Evolutionary conservation across 1,284 basidiomycete species (phyloP), one percentile per base, ranked within the genome.

Genomic region (Malassezia yamatoensis): DNA sequence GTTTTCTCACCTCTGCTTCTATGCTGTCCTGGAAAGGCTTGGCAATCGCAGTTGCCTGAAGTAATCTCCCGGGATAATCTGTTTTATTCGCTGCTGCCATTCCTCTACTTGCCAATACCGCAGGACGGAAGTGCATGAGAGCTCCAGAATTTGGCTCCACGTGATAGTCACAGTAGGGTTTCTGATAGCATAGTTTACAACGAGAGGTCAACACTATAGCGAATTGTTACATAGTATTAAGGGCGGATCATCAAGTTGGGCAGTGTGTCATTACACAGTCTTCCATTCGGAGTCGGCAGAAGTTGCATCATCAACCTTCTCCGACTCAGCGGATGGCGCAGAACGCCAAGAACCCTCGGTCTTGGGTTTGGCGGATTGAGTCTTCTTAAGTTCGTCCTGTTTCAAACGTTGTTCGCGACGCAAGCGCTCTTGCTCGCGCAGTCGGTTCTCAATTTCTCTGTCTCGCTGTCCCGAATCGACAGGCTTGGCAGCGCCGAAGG

Each of bases 401-500:
- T 67, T 64, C 46, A 54, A 60, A 8, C 59, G 39, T 21, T 66
- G 58, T 49, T 69, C 63, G 44, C 70, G 66, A 34, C 60, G 53
- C 58, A 65, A 56, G 57, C 65, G 66, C 37, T 70, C 67, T 21
- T 61, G 52, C 48, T 65, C 59, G n/a, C 55, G 51, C 33, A 74
- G 60, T 54, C 63, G 63, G 48, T 85, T 81, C 29, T 81, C 75
- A 10, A 88, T 83, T 70, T 83, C 86, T 50, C 81, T 82, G 71
- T 96, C 90, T 53, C 83, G 83, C 2, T 81, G 79, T 18, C 84
- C 79, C 8, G 86, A 83, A 75, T 96, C 89, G 34, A 96, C 85
- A 12, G 91, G 90, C 68, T 87, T 89, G 39, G 93, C 93, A 49
- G 81, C 80, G 54, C 93, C 93, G 73, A 96, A 96, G 1, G 91